Evolutionary conservation across 2,329 filamentous ascomycete genomes (phyloP), one percentile per base, ranked within the genome.

Genomic region (Plectosphaerella cucumerina): DNA sequence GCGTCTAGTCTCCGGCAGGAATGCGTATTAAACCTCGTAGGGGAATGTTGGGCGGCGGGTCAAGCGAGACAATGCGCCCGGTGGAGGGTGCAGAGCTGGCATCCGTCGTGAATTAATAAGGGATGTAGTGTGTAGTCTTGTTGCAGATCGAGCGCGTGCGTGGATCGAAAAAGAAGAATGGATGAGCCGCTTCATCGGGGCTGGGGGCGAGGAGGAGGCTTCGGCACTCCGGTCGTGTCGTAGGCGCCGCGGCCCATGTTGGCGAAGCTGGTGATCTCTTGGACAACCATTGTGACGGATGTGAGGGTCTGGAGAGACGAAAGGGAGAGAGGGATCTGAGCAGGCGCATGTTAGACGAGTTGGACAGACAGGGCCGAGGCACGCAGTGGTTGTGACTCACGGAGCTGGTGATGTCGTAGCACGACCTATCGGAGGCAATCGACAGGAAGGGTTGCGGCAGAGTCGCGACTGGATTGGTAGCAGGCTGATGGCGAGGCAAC

Each of bases 211-310:
- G 70, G 71, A 23, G 70, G 69, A 50, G 75, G 75, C 65, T 78
- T 77, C 52, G 69, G 66, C 21, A 77, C 66, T 44, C 74, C 74
- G 21, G 75, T 78, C 56, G 73, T 76, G 58, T 79, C 76, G 60
- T 79, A 79, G 56, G 74, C 75, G 52, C 76, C 75, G 52, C 76
- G 70, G 54, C 73, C 76, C 72, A 77, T 76, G 63, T 77, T 74
- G 65, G 58, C 62, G 47, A 63, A 61, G 54, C 58, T 62, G 48
- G 53, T 54, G 42, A 63, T 62, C 52, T 61, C 62, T 52, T 60
- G 56, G 55, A 65, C 59, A 55, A 69, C 56, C 71, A 74, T 74
- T 55, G 56, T 70, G 51, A 39, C 43, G 21, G 23, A 39, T 49
- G 41, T 23, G 4, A 34, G 18, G 43, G 22, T 15, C 23, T 45